A percentile compares a stretch with the other conserved stretches of the same genome.
These are phyloP conservation scores for Davidsoniella neocaledoniae DNA, from an alignment of 2,329 filamentous ascomycete species.

Conservation along the genomic window DNA sequence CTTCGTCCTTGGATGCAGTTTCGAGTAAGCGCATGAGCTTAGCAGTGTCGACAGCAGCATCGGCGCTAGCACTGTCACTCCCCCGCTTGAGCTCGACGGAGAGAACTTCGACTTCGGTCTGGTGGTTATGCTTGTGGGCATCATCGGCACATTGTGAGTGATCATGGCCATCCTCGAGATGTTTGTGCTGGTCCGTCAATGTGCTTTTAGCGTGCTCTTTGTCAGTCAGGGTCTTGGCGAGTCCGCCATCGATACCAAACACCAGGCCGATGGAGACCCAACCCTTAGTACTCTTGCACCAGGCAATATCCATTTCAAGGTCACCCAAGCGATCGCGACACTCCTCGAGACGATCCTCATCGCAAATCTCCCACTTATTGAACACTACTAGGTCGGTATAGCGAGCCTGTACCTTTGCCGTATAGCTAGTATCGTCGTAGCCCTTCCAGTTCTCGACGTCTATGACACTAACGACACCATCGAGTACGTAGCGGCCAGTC, in stretches of 20 bases:
- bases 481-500: slow-evolving; percentile 53
- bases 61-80: slow-evolving; percentile 6
- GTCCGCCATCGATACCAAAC: slow-evolving; percentile 72
- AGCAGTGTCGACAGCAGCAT: slow-evolving; percentile 33
- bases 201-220: slow-evolving; percentile 18
- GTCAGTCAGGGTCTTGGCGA: slow-evolving; percentile 41
- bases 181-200: slow-evolving; percentile 16
- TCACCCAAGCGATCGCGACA: slow-evolving; percentile 67
- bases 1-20: slow-evolving; percentile 73
- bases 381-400: slow-evolving; percentile 85
- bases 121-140: slow-evolving; percentile 36
- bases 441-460: slow-evolving; percentile 93
- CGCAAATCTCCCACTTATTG: slow-evolving; percentile 77
- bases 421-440: slow-evolving; percentile 81
- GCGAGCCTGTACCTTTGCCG: slow-evolving; percentile 69
- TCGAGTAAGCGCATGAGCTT: slow-evolving; percentile 52
- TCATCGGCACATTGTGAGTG: slow-evolving; percentile 27
- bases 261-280: slow-evolving; percentile 63
- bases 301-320: slow-evolving; percentile 62
- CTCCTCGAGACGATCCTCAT: slow-evolving; percentile 58
- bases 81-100: slow-evolving; percentile 51
- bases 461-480: slow-evolving; percentile 78
- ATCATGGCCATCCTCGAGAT: slow-evolving; percentile 19
- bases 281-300: slow-evolving; percentile 72
- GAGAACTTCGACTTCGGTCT: slow-evolving; percentile 84